Base-by-base conservation (phyloP, 1,139 yeast genomes). In the Scheffersomyces insectosa region DNA sequence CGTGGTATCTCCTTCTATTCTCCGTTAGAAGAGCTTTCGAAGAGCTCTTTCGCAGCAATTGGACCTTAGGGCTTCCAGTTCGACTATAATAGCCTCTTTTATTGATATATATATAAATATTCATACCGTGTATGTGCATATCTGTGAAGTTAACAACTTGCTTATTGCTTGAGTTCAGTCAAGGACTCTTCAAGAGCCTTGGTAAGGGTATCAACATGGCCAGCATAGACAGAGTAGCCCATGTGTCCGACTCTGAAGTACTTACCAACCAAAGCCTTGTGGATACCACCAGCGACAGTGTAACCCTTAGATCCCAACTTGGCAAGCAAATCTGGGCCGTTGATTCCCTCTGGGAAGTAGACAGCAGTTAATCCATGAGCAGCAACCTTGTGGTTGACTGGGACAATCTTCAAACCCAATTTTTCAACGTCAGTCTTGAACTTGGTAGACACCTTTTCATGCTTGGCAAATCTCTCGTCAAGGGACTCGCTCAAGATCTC, bases 241-340 rank as follows among this genome's bases (percentile, higher is more conserved):
- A 91, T 91, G 69, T 91, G 98, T 28, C 98, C 98, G 47, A 91
- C 83, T 68, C 98, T 82, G 72, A 91, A 88, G 71, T 90, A 90
- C 64, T 85, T 84, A 45, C 87, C 80, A 39, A 82, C 85, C 57
- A 89, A 82, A 16, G 83, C 88, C 66, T 83, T 85, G 70, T 88
- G 95, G 54, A 91, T 84, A 48, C 97, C 98, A 41, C 95, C 95
- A 38, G 98, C 97, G 42, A 91, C 79, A 28, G 85, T 82, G 59
- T 87, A 81, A n/a, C 91, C 88, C 57, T 82, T 80, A 43, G 75
- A 65, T 49, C 84, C 82, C 57, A 88, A 68, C 44, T 65, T 63
- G 33, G 67, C 68, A 49, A 72, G 69, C 43, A 89, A 75, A 42
- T 83, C 84, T 12, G 83, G 75, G 34, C 95, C 93, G 47, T 82